A percentile compares a stretch with the other conserved stretches of the same genome.
Conservation (phyloP, 2,329 filamentous ascomycete species). For the Saccharata proteae region DNA sequence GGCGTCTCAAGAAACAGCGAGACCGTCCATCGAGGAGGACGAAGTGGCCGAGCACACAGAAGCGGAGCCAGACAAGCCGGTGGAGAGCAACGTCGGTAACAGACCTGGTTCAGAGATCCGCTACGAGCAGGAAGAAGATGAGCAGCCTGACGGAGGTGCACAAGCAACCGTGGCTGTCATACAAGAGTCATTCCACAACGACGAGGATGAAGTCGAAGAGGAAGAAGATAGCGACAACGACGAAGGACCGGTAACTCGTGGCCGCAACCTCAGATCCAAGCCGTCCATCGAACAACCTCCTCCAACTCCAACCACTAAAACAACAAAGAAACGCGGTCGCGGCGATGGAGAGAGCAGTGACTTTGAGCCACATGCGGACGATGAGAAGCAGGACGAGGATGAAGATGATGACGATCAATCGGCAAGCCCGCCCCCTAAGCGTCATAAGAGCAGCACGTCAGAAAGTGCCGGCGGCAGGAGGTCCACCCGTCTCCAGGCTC, state of each 20-base stretch:
- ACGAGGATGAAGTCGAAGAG: slow-evolving; percentile 13
- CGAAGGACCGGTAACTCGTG: slow-evolving; percentile 41
- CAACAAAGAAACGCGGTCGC: slow-evolving; percentile 20
- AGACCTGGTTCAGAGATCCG: slow-evolving; percentile 5
- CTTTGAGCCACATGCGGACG: slow-evolving; percentile 48
- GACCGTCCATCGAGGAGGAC: slow-evolving; percentile 24
- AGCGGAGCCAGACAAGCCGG: background rate
- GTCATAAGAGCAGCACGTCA: slow-evolving; percentile 24
- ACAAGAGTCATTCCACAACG: slow-evolving; percentile 27
- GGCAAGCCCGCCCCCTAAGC: slow-evolving; percentile 31
- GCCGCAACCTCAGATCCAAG: slow-evolving; percentile 30
- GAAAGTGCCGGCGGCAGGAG: slow-evolving; percentile 2
- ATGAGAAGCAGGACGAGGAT: slow-evolving; percentile 39
- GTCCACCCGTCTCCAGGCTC: slow-evolving; percentile 17
- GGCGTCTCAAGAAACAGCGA: slow-evolving; percentile 35
- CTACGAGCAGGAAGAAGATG: slow-evolving; percentile 4
- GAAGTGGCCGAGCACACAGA: slow-evolving; percentile 15
- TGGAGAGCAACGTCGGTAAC: slow-evolving; percentile 3
- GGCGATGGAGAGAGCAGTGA: slow-evolving; percentile 47
- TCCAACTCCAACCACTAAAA: slow-evolving; percentile 10
- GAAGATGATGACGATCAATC: slow-evolving; percentile 42
- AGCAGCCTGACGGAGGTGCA: slow-evolving; percentile 16
- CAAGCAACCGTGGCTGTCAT: slow-evolving; percentile 23
- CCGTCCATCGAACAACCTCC: background rate
- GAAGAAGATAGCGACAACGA: slow-evolving; percentile 41